Base-by-base conservation (phyloP, 192 early-diverging fungal genomes). In the Lobosporangium transversale region DNA sequence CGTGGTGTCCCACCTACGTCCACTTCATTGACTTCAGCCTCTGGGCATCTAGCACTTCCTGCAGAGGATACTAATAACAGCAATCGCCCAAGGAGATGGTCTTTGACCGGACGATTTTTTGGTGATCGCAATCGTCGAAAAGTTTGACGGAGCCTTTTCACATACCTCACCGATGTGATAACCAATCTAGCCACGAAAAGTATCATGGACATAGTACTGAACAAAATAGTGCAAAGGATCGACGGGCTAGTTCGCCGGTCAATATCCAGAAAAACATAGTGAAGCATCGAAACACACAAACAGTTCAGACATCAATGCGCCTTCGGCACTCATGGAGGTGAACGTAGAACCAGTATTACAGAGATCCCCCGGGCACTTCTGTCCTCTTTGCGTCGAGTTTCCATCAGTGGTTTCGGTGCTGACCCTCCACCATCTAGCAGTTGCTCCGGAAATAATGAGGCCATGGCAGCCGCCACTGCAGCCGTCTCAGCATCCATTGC, bases 81-180 rank as follows among this genome's bases (percentile, higher is more conserved):
- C 20, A 15, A 23, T 2, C 1, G 3, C 3, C 53, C 58, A 17
- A 50, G 50, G 20, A 49, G 67, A 11, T 69, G 67, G 67, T 69
- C 67, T 29, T 20, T 69, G 40, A 48, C 67, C 6, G 67, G 67
- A 4, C 37, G 49, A 24, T 61, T 69, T 40, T 68, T 68, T 53
- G 57, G 55, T 15, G 45, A 59, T 21, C 31, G 31, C 33, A 55
- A 57, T n/a, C n/a, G n/a, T n/a, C n/a, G n/a, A 58, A 59, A 36
- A 50, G 44, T 24, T 9, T 42, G 1, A 50, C 56, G 17, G 66
- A 68, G 24, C 56, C 35, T 12, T 68, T 42, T 36, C 48, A 52
- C 26, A 58, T 45, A 43, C 48, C 55, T n/a, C n/a, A n/a, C n/a
- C n/a, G n/a, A n/a, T n/a, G n/a, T n/a, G n/a, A n/a, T n/a, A n/a